Base-by-base conservation (phyloP, 441 rosid species). In the Aleurites moluccanus region DNA sequence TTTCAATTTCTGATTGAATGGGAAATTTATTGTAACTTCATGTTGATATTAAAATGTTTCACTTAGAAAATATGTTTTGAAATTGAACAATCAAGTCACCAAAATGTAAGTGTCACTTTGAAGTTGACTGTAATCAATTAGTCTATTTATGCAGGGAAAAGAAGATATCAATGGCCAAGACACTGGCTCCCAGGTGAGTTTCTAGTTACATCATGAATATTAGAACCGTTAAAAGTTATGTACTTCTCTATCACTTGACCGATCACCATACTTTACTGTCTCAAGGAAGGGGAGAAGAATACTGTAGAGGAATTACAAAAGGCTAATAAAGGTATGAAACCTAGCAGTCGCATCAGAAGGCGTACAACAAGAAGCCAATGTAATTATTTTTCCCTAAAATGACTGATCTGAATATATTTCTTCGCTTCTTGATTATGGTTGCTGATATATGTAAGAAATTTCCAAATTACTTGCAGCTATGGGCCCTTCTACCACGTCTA, bases 331-430 rank as follows among this genome's bases (percentile, higher is more conserved):
- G 69, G 38, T 56, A 70, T 25, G 23, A 84, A 83, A 73, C 73
- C 75, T 62, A 23, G 77, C 65, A 76, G 57, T 45, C 57, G 64
- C 65, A 79, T 77, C 85, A 88, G 78, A 80, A 85, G 82, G 79
- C 78, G 80, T 3, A 56, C 67, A n/a, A 42, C 74, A 55, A 87
- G 91, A 86, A 86, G 91, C 64, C 86, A 68, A 85, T 89, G 90
- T 91, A 86, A 82, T 69, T 42, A 28, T 30, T 53, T 44, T 25
- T 38, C 42, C 45, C 50, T n/a, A 62, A 65, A 30, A 33, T 45
- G 40, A 28, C 18, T 67, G 10, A 14, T 73, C 40, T 56, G 23
- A 27, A 45, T 69, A 6, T 69, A 3, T 57, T 23, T 9, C 3
- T 55, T 42, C 65, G 64, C n/a, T 28, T 67, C 25, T 63, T 60